Conservation (phyloP, 2,329 filamentous ascomycete genomes). For the Hypoxylon sp. region DNA sequence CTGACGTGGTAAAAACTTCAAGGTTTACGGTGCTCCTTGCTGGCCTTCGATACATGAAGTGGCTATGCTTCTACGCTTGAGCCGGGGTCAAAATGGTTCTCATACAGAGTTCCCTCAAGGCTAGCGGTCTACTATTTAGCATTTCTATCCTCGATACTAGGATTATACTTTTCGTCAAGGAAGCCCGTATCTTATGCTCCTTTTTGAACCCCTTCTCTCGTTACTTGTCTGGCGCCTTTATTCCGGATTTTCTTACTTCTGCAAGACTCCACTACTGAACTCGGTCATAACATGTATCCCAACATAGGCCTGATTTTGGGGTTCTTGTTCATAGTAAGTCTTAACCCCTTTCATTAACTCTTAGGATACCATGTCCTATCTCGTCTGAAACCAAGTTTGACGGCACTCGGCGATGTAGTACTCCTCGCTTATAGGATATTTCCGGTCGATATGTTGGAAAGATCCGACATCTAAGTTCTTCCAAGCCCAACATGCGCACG, state of each 20-base stretch:
- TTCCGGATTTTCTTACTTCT: too few relatives aligned
- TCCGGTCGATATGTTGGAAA: conserved; percentile 42
- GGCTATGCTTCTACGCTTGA: background rate
- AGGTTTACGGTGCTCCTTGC: too few relatives aligned
- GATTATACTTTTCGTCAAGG: background rate
- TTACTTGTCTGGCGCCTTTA: background rate
- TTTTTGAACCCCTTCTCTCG: background rate
- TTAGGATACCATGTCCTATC: background rate
- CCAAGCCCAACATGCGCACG: conserved; percentile 39
- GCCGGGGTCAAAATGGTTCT: conserved; percentile 8
- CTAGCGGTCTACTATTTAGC: background rate
- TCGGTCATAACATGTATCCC: conserved; percentile 15
- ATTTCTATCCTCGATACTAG: conserved; percentile 1
- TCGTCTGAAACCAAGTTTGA: conserved; percentile 4
- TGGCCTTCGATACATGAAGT: background rate
- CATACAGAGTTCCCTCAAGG: background rate
- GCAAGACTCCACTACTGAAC: background rate
- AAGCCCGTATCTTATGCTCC: background rate
- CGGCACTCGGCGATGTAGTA: conserved; percentile 30
- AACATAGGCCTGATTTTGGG: conserved; percentile 15
- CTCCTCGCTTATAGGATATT: conserved; percentile 32
- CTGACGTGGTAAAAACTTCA: background rate
- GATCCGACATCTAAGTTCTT: conserved; percentile 47
- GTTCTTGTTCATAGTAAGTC: conserved; percentile 28
- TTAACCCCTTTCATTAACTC: background rate